Conservation (phyloP, 495 filamentous ascomycete species). For the Podospora fimiseda region DNA sequence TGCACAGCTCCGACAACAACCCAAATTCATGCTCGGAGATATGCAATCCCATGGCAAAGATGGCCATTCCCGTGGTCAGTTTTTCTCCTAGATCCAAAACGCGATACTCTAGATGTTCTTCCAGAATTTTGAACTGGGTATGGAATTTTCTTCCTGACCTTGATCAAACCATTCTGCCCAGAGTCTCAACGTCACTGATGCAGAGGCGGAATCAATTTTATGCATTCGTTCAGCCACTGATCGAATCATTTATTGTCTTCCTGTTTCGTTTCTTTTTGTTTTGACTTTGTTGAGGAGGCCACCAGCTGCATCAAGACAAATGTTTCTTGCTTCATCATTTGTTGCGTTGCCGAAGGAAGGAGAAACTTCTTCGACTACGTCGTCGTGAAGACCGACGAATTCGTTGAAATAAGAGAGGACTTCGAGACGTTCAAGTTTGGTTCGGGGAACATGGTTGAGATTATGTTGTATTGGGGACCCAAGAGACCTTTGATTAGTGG, state of each 20-base stretch:
- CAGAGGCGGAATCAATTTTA: conserved; percentile 18
- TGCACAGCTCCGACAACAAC: conserved; percentile 13
- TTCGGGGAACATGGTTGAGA: conserved; percentile 25
- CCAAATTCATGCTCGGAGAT: background rate
- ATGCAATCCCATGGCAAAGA: background rate
- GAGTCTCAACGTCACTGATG: conserved; percentile 12
- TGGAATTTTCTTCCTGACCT: conserved; percentile 3
- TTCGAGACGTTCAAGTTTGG: conserved; percentile 37
- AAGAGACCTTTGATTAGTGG: too few relatives aligned
- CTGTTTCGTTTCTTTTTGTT: background rate
- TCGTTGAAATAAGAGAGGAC: conserved; percentile 38
- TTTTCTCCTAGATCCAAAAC: conserved; percentile 10
- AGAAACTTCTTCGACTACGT: conserved; percentile 16
- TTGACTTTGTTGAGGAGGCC: too few relatives aligned
- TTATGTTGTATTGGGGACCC: background rate
- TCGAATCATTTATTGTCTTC: background rate
- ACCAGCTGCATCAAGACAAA: background rate
- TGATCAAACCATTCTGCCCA: conserved; percentile 22
- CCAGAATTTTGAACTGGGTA: conserved; percentile 9
- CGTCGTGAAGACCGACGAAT: conserved; percentile 40
- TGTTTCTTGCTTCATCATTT: conserved; percentile 4
- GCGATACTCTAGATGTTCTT: conserved; percentile 15
- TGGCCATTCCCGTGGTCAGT: background rate
- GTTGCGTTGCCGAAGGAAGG: conserved; percentile 2
- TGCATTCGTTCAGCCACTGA: conserved; percentile 17